phyloP scores from a whole-genome alignment of 2,329 filamentous ascomycete genomes.

The Nemania diffusa region DNA sequence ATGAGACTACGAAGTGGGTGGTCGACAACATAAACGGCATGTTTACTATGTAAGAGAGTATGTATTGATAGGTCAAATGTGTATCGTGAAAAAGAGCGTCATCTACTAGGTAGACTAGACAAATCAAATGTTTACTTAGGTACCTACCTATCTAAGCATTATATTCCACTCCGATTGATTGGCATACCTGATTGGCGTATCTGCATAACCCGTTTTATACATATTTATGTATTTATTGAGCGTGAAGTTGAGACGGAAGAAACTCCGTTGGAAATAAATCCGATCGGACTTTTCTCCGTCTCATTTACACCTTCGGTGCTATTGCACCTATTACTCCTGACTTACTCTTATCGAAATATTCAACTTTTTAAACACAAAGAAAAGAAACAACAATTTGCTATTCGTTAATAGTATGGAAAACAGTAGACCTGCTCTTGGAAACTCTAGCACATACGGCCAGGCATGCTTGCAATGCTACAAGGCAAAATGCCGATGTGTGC shows the following conservation, averaged over 20 bases:
- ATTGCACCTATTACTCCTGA: not conserved
- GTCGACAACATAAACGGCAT: constrained; percentile 6
- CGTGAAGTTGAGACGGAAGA: not conserved
- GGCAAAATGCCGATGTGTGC: constrained; percentile 42
- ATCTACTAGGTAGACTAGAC: no score
- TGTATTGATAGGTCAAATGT: not conserved
- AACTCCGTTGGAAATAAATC: constrained; percentile 18
- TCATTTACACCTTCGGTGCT: not conserved
- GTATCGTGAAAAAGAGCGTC: not conserved
- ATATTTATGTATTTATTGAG: no score
- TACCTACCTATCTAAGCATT: no score
- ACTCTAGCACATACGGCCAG: constrained; percentile 38
- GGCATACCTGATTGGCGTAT: no score
- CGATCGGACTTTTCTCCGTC: constrained; percentile 14
- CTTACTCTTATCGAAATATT: not conserved
- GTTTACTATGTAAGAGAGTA: constrained; percentile 4
- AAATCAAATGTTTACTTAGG: no score
- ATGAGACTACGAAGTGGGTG: constrained; percentile 58
- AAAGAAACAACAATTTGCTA: not conserved
- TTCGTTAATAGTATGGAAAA: constrained; percentile 18
- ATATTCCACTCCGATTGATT: no score
- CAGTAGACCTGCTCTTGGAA: constrained; percentile 2
- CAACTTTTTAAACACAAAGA: not conserved
- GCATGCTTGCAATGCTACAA: constrained; percentile 43
- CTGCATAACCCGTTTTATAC: no score